A percentile compares a stretch with the other conserved stretches of the same genome.
These are phyloP conservation scores for Ciborinia camelliae DNA, from an alignment of 2,329 filamentous ascomycete species.

Conservation along the genomic window DNA sequence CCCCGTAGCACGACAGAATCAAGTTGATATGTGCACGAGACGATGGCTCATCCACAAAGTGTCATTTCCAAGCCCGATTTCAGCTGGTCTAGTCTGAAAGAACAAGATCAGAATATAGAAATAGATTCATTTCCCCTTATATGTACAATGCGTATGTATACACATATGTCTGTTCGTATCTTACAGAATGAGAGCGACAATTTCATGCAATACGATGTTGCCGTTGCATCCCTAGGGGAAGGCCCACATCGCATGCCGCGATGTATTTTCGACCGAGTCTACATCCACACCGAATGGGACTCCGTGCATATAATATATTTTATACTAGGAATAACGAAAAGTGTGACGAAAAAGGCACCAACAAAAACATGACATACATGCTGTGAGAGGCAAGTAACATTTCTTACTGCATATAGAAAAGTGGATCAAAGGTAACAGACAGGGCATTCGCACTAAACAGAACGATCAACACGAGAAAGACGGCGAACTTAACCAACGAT, in stretches of 20 bases:
- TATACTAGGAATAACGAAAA: slow-evolving; percentile 11
- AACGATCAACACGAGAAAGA: background rate
- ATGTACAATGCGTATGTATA: slow-evolving; percentile 9
- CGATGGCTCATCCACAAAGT: slow-evolving; percentile 13
- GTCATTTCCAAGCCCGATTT: background rate
- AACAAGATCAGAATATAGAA: background rate
- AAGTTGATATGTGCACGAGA: slow-evolving; percentile 15
- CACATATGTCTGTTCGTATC: slow-evolving; percentile 12
- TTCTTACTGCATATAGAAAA: slow-evolving; percentile 18
- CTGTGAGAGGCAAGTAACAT: slow-evolving; percentile 18
- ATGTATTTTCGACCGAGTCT: slow-evolving; percentile 8
- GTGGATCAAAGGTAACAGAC: background rate
- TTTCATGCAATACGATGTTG: slow-evolving; percentile 16
- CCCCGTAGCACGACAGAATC: slow-evolving; percentile 20
- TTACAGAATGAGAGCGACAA: slow-evolving; percentile 1
- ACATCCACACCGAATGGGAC: slow-evolving; percentile 9
- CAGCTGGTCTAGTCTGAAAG: slow-evolving; percentile 10
- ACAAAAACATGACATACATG: slow-evolving; percentile 17
- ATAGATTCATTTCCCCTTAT: background rate
- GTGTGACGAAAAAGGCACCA: slow-evolving; percentile 13
- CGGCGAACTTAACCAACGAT: background rate
- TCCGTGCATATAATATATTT: background rate
- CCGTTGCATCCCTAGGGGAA: slow-evolving; percentile 14
- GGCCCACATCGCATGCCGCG: slow-evolving; percentile 6
- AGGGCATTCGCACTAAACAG: slow-evolving; percentile 2